Base-by-base conservation (phyloP, 2,329 filamentous ascomycete genomes). In the Dactylellina cionopaga region DNA sequence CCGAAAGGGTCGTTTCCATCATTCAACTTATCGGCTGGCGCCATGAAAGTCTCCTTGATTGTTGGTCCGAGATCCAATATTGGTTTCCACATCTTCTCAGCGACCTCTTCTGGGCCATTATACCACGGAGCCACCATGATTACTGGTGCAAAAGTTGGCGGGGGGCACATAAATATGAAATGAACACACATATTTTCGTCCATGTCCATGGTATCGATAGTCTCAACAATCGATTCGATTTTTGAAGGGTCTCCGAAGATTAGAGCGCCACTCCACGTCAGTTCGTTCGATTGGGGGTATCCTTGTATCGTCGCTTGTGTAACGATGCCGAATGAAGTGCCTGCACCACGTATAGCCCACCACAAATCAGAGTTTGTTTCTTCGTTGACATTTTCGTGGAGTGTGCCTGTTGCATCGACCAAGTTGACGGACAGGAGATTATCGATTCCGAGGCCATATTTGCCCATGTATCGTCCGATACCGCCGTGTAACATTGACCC, bases 261-360 rank as follows among this genome's bases (percentile, higher is more conserved):
- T 33, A 79, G 77, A n/a, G 39, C 63, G 2, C 77, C 77, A 6
- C 64, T 75, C 79, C 78, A 76, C 41, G 74, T 37, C 29, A 65
- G 37, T 39, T 74, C 31, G 46, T 56, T 65, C 1, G 62, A 56
- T 37, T 62, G 43, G 1, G 80, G 79, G 25, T 77, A 79, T 1
- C 81, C 77, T 62, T 81, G 80, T 44, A 81, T 74, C 2, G 76
- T 76, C 65, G 83, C 82, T 10, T 78, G 76, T 0, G 81, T 82
- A 0, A 82, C 80, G 24, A 83, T 80, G 19, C 81, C 83, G 64
- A 84, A 82, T 55, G 80, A 82, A 25, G 78, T 77, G 0, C 81
- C 82, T 0, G 81, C 81, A 6, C 82, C 82, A 0, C 80, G 77
- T 6, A 72, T 4, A 81, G 63, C 1, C 80, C 81, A 81, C 81